Evolutionary conservation across 805 yeast genomes (phyloP), one percentile per base, ranked within the genome.

Genomic region (Lipomyces yamanashiensis): DNA sequence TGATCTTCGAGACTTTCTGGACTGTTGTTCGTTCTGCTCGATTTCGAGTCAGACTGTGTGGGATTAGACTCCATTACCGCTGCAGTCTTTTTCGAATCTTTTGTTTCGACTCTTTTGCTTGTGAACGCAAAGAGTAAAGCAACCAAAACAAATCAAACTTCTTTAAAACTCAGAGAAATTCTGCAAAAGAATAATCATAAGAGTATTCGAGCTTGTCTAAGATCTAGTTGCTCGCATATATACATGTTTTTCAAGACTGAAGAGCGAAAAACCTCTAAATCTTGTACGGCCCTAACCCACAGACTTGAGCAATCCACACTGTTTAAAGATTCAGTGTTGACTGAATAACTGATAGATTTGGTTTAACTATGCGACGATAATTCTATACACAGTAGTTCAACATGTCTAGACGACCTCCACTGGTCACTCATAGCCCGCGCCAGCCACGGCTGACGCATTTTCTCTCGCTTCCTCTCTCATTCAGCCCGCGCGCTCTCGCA

Each of bases 391-490:
- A 19, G 13, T 23, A 6, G 7, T 15, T 17, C 19, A 44, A 10
- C 21, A 40, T 52, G 47, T 37, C 47, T 15, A 45, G 34, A n/a
- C 17, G 47, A 21, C 47, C 37, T 17, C 47, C 33, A 28, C 47
- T 4, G 9, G 47, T 28, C 23, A 10, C 4, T 10, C 19, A 49
- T 10, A 10, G 28, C 8, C 44, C 54, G 23, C 55, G 45, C 39
- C 39, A 39, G 17, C 55, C 55, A 15, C 53, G 39, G 34, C 58
- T 54, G 28, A 64, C 67, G 9, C 67, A 64, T 43, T 64, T 64
- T 50, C 43, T 64, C 5, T 61, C 62, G 15, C 55, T 52, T 39
- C 55, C 55, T 15, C 49, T 64, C 13, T 59, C 66, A 23, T 56
- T 64, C n/a, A 39, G 37, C 49, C 36, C 34, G 23, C 15, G 37